Evolutionary conservation across 345 rosid species (phyloP), one percentile per base, ranked within the genome.

Genomic region (Sapria himalayana): DNA sequence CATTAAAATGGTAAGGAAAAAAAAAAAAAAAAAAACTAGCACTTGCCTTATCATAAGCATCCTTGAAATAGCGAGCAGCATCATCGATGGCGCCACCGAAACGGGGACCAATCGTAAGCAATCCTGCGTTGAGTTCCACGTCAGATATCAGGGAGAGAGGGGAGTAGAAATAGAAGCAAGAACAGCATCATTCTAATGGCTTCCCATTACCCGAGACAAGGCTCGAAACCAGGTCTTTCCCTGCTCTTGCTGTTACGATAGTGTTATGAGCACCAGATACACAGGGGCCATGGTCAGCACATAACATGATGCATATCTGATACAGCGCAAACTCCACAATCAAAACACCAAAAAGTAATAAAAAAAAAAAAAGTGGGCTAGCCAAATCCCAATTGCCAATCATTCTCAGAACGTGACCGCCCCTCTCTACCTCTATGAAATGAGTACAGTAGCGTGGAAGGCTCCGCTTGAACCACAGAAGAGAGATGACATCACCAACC

Each of bases 11-110:
- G 12, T 17, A 43, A 40, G 7, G 21, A 7, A 8, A 23, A 15
- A n/a, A n/a, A n/a, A n/a, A n/a, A n/a, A n/a, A n/a, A n/a, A n/a
- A n/a, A n/a, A n/a, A n/a, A 16, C 33, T 27, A 24, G 29, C 43
- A 38, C 62, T 61, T 70, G 78, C 94, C 67, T 64, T 72, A 54
- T 82, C 91, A 41, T 72, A 81, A 52, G 91, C 98, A 67, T 86
- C 98, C 67, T 86, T 82, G 49, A 86, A 86, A 69, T 76, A 86
- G 51, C 93, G 74, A 44, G 98, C 93, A 43, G 91, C 94, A 46
- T 89, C 98, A 51, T 89, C 93, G 61, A 89, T 72, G 40, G 98
- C 98, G 55, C 94, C 94, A 59, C 94, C 98, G 54, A 89, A 89
- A 63, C 94, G 74, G 3, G 94, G 98, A 48, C 98, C 98, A 46